phyloP scores from a whole-genome alignment of 257 asterid genomes.

The Sherardia arvensis region DNA sequence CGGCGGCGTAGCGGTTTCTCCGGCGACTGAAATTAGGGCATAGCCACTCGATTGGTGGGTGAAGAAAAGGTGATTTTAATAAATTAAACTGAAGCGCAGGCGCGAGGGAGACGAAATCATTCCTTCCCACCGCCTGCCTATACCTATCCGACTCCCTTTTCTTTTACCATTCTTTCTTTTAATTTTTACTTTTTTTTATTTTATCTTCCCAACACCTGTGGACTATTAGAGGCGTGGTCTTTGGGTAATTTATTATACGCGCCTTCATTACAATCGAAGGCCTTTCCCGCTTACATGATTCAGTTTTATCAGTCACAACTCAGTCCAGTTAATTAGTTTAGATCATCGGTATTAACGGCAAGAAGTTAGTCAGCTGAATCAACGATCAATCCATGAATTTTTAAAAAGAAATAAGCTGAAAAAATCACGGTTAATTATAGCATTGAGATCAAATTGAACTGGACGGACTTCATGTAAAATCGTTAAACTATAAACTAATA shows the following conservation, averaged over 20 bases:
- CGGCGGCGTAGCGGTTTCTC: not conserved
- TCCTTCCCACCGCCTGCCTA: not conserved
- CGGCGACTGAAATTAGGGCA: not conserved
- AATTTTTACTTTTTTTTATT: not conserved
- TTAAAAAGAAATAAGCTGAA: no score
- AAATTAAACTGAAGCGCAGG: not conserved
- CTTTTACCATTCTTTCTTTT: not conserved
- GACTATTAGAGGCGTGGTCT: not conserved
- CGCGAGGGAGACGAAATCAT: not conserved
- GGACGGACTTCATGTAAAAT: no score
- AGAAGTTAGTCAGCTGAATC: no score
- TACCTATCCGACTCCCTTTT: conserved; percentile 2
- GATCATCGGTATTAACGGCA: no score
- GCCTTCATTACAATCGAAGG: not conserved
- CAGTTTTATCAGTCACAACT: no score
- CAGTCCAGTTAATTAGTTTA: no score
- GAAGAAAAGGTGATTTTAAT: not conserved
- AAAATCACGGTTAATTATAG: no score
- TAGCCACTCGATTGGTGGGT: not conserved
- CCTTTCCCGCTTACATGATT: no score
- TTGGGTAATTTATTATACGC: not conserved
- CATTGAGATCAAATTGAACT: no score
- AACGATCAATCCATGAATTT: no score
- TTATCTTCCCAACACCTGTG: not conserved
- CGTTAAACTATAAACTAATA: no score